Conservation (phyloP, 495 filamentous ascomycete genomes). For the Articulospora tetracladia region DNA sequence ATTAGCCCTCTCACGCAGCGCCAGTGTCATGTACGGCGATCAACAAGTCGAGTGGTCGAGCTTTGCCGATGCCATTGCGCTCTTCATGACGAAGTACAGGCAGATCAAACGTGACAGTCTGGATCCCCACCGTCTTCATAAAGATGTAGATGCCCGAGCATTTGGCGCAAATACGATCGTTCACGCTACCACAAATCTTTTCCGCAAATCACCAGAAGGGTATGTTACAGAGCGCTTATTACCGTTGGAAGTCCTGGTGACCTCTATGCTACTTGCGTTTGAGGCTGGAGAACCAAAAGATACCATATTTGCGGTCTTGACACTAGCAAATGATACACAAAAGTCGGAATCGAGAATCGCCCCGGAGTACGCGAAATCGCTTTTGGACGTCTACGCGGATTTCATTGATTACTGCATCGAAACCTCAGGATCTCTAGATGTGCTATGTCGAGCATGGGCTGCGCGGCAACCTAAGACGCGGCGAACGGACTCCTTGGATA, state of each 20-base stretch:
- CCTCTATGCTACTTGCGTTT: conserved; percentile 6
- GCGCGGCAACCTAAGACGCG: background rate
- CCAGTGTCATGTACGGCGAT: conserved; percentile 27
- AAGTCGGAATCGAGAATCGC: conserved; percentile 1
- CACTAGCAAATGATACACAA: conserved; percentile 10
- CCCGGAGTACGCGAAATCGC: conserved; percentile 21
- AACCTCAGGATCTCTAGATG: conserved; percentile 27
- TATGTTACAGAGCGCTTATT: conserved; percentile 2
- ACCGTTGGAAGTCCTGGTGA: conserved; percentile 6
- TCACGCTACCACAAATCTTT: conserved; percentile 33
- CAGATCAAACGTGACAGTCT: conserved; percentile 5
- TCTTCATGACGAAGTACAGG: conserved; percentile 14
- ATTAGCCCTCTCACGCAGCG: conserved; percentile 29
- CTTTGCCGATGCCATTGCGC: conserved; percentile 27
- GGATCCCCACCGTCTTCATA: background rate
- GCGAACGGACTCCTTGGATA: background rate
- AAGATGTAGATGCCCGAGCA: conserved; percentile 21
- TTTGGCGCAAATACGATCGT: conserved; percentile 35
- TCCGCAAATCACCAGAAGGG: conserved; percentile 18
- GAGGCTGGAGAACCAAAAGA: conserved; percentile 14
- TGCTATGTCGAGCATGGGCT: conserved; percentile 31
- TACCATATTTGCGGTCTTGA: conserved; percentile 12
- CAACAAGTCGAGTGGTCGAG: conserved; percentile 26
- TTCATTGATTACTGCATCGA: conserved; percentile 23
- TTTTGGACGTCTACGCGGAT: conserved; percentile 23